Conservation (phyloP, 345 rosid species). For the Citrus glauca region DNA sequence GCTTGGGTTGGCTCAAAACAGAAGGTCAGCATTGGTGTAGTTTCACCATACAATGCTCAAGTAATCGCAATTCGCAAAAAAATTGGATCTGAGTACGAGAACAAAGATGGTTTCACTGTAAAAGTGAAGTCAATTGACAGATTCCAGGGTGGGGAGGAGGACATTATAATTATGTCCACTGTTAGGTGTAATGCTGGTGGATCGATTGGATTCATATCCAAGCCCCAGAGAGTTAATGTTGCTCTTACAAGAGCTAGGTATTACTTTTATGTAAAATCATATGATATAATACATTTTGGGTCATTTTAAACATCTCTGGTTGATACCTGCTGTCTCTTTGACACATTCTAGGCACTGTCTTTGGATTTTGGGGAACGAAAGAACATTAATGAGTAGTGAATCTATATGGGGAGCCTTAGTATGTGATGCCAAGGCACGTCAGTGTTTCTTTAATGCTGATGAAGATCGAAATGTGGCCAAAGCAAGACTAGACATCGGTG, state of each 20-base stretch:
- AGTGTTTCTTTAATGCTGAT: constrained; percentile 20
- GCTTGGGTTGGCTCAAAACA: constrained; percentile 12
- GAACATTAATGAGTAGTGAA: constrained; percentile 12
- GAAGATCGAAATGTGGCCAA: background rate
- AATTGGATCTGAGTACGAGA: constrained; percentile 8
- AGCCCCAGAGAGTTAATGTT: constrained; percentile 23
- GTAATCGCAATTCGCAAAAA: constrained; percentile 14
- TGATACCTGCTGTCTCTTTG: background rate
- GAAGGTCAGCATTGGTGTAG: constrained; percentile 21
- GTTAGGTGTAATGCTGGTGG: constrained; percentile 25
- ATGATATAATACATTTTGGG: background rate
- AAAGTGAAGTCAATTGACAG: constrained; percentile 27
- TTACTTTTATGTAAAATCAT: background rate
- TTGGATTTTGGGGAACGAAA: constrained; percentile 27
- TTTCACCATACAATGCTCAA: constrained; percentile 30
- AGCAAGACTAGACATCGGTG: background rate
- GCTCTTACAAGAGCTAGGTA: constrained; percentile 40
- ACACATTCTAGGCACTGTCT: constrained; percentile 21
- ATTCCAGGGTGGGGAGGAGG: constrained; percentile 35
- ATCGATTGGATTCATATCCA: constrained; percentile 24
- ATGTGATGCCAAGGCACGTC: constrained; percentile 16
- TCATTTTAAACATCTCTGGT: background rate
- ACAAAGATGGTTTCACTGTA: constrained; percentile 9
- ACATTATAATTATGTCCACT: constrained; percentile 24
- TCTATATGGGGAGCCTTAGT: constrained; percentile 22